Evolutionary conservation across 164 flowering plant species (phyloP), one percentile per base, ranked within the genome.

Genomic region (Nymphaea colorata): DNA sequence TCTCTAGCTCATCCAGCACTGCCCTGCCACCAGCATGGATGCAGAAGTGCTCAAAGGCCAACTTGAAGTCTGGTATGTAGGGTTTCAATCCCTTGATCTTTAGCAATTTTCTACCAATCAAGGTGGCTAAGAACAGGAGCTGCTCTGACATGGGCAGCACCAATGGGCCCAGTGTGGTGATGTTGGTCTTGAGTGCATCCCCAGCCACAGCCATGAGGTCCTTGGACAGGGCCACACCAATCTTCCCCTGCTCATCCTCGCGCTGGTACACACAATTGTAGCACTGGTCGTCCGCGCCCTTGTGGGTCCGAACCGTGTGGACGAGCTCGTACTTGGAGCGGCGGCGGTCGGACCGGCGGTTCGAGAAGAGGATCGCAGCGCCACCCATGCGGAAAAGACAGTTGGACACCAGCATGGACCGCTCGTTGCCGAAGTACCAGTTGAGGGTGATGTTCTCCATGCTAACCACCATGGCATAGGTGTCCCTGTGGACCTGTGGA

Each of bases 361-460:
- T 91, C 10, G 97, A 86, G 44, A 91, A 85, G 51, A 91, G 95
- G 64, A 91, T 79, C 0, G 93, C 97, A 0, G 97, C 93, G 0
- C 96, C 96, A 0, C 97, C 97, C 86, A 89, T 81, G 0, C 97
- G 83, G 83, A 91, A 91, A 42, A 91, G 81, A 75, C 97, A 91
- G 75, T 91, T 91, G 0, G 93, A 81, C 69, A 91, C 78, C 1
- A 91, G 87, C 97, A 91, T 91, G 0, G 97, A 83, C 0, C 93
- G 82, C 73, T 89, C 77, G 76, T 91, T 91, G 66, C 97, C 97
- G 10, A 77, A 82, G 80, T 91, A 91, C 95, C 95, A 89, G 69
- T 87, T 87, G 5, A 82, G 85, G 8, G 95, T 87, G 18, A 91
- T 83, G 87, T 84, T 86, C 81, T 91, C 95, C 88, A 83, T 91